Conservation (phyloP, 176 grass and related monocot genomes). For the Triticum aestivum region DNA sequence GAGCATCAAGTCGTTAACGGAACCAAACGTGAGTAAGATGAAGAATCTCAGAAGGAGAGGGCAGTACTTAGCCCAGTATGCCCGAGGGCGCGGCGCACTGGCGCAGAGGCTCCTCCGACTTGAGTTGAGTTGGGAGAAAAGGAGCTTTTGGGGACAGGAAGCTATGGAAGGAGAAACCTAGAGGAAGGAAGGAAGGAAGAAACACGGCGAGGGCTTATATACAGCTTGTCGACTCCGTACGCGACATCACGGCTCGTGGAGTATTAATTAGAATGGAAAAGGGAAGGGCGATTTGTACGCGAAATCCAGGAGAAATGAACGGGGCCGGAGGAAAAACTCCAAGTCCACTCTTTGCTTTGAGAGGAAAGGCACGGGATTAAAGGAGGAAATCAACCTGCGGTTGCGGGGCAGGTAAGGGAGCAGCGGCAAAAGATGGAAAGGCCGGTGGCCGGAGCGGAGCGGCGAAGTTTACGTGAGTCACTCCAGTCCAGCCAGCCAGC, state of each 20-base stretch:
- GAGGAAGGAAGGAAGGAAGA: slow-evolving; percentile 24
- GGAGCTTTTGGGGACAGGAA: neutral
- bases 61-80: neutral
- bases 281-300: neutral
- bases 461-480: slow-evolving; percentile 26
- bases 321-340: neutral
- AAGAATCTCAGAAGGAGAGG: neutral
- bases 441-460: neutral
- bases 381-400: neutral
- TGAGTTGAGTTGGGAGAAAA: neutral
- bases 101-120: neutral
- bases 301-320: neutral
- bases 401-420: neutral
- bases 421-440: slow-evolving; percentile 18
- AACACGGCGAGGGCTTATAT: neutral
- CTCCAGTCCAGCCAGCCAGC: neutral
- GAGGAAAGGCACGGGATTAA: neutral
- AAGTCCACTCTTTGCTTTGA: neutral
- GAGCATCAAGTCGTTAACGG: neutral
- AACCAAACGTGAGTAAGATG: neutral
- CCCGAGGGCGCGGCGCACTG: neutral
- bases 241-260: neutral
- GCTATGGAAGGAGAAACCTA: neutral
- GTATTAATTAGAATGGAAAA: neutral
- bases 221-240: slow-evolving; percentile 3